phyloP scores from a whole-genome alignment of 106 monocot species.

The Allium fistulosum region DNA sequence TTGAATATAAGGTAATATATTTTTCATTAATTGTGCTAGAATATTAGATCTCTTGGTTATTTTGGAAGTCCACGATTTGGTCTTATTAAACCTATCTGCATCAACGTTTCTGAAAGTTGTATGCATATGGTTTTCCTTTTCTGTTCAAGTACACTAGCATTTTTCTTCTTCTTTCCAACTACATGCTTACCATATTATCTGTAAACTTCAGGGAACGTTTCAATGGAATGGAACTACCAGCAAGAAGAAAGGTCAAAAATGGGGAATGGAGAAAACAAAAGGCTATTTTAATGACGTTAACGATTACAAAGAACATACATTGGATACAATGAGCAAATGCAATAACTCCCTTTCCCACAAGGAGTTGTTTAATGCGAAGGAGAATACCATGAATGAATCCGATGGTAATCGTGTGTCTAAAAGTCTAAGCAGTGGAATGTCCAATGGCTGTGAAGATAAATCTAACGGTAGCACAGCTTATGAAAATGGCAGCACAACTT shows the following conservation, averaged over 20 bases:
- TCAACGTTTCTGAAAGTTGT: too few relatives aligned
- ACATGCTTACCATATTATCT: background rate
- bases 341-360: too few relatives aligned
- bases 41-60: too few relatives aligned
- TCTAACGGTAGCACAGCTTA: background rate
- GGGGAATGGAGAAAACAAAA: conserved; percentile 50
- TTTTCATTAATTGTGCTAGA: too few relatives aligned
- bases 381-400: conserved; percentile 43
- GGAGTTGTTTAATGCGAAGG: conserved; percentile 6
- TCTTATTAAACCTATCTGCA: too few relatives aligned
- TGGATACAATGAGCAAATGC: conserved; percentile 11
- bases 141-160: too few relatives aligned
- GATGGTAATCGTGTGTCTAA: conserved; percentile 44
- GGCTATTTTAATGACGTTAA: conserved; percentile 11
- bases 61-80: too few relatives aligned
- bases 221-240: conserved; percentile 84
- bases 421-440: background rate
- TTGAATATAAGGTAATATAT: too few relatives aligned
- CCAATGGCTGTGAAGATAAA: conserved; percentile 6
- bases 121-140: too few relatives aligned
- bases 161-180: too few relatives aligned
- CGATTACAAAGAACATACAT: conserved; percentile 20
- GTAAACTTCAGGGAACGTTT: conserved; percentile 35
- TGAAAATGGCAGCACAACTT: conserved; percentile 15
- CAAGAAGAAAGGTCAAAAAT: conserved; percentile 92